Percentiles rank a stretch among this genome's conserved stretches.
phyloP scores from a whole-genome alignment of 345 rosid species.

The Diplotaxis tenuifolia region DNA sequence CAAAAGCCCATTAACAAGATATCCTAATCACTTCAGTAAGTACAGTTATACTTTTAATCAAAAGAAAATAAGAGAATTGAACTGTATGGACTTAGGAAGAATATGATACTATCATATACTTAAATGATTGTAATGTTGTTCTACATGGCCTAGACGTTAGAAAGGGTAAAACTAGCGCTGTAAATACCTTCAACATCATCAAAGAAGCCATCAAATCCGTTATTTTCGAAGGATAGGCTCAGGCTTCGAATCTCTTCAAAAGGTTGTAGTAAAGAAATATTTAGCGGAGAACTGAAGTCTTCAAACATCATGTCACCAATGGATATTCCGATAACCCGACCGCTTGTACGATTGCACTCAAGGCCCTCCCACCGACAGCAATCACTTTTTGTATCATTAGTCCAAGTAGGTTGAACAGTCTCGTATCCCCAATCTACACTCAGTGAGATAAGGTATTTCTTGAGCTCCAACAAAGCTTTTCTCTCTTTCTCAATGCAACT shows the following conservation, averaged over 20 bases:
- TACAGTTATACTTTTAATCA: neutral
- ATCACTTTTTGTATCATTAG: neutral
- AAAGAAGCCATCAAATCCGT: conserved; percentile 9
- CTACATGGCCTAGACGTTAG: neutral
- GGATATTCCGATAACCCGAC: neutral
- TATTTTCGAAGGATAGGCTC: neutral
- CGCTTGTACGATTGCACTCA: neutral
- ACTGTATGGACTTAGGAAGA: neutral
- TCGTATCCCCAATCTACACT: neutral
- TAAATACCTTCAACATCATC: conserved; percentile 22
- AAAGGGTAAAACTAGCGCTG: neutral
- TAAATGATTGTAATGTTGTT: neutral
- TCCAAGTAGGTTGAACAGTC: neutral
- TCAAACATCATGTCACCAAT: neutral
- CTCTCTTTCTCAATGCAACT: conserved; percentile 5
- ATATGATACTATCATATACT: neutral
- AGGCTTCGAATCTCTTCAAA: conserved; percentile 20
- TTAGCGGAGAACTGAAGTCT: neutral
- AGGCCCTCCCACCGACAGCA: conserved; percentile 5
- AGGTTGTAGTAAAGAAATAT: conserved; percentile 15
- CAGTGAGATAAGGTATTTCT: neutral
- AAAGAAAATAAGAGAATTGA: neutral
- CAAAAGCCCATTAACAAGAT: neutral
- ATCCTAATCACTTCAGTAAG: neutral
- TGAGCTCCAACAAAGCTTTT: conserved; percentile 7